Evolutionary conservation across 169 alveolate species (phyloP), one percentile per base, ranked within the genome.

Genomic region (Plasmodium coatneyi): DNA sequence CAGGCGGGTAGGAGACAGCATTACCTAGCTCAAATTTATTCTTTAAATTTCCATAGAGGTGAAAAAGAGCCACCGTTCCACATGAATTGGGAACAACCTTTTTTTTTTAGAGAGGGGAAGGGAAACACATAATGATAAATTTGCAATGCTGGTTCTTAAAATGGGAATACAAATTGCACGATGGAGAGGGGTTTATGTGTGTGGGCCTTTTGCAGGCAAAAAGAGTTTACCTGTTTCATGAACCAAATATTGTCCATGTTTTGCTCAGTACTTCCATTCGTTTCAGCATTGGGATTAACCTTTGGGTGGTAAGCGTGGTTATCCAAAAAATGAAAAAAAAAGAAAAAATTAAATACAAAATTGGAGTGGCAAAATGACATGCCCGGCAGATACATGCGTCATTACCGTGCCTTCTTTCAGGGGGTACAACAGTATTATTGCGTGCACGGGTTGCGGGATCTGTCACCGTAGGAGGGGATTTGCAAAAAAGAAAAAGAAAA

Each of bases 391-490:
- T n/a, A 46, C 56, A 46, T n/a, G 3, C 5, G n/a, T 46, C 56
- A 46, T 70, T 72, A 52, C 80, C 56, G 39, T 34, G 39, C 80
- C 49, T 32, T 76, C 81, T 46, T 32, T 76, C 54, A 86, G 1
- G n/a, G 93, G 93, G 70, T 86, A 86, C 60, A 86, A 78, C 32
- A 86, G 71, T 39, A 86, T 76, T 30, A 86, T 54, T 32, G 93
- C 93, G 81, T 86, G 93, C 56, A 86, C 83, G 12, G 93, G 93
- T 86, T 76, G 19, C 28, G 86, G 93, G 25, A 78, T 86, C 93
- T 86, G 80, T 39, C 34, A 60, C 12, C 36, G 32, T 7, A 3
- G 6, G 32, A 25, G 74, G 22, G 14, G 10, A 60, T 19, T 32
- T 60, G 74, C 28, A 60, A 4, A 10, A 46, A 12, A 46, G 10